These are phyloP conservation scores for rapeseed (Brassica napus) DNA, from an alignment of 345 rosid genomes.

Conservation along the genomic window DNA sequence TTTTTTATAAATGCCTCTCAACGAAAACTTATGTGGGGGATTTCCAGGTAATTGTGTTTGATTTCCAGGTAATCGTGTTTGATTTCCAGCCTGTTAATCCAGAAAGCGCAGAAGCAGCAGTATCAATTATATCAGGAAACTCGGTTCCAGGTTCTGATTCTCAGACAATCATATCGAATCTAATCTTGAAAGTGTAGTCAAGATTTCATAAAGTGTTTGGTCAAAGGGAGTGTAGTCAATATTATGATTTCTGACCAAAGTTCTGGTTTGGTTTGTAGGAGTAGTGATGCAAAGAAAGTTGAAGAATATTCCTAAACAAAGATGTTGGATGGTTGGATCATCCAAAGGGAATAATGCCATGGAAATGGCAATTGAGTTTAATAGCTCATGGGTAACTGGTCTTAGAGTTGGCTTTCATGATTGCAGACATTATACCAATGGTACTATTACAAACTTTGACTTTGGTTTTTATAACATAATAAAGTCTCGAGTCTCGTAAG, in stretches of 20 bases:
- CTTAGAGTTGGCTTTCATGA: slow-evolving; percentile 71
- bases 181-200: not conserved
- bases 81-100: slow-evolving; percentile 41
- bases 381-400: slow-evolving; percentile 55
- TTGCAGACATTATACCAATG: slow-evolving; percentile 73
- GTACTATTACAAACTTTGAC: slow-evolving; percentile 35
- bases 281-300: slow-evolving; percentile 51
- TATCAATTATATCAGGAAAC: slow-evolving; percentile 31
- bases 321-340: slow-evolving; percentile 8
- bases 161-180: slow-evolving; percentile 28
- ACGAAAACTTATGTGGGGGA: not conserved
- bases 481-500: not conserved
- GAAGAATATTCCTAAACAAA: slow-evolving; percentile 56
- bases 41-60: slow-evolving; percentile 33
- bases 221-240: not conserved
- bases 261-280: slow-evolving; percentile 41
- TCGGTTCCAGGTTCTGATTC: slow-evolving; percentile 38
- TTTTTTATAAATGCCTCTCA: not conserved
- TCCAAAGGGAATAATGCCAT: not conserved
- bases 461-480: not conserved
- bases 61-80: slow-evolving; percentile 41
- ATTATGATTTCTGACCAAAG: not conserved
- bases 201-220: too few relatives aligned
- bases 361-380: slow-evolving; percentile 49
- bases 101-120: slow-evolving; percentile 36